Conservation (phyloP, 768 basidiomycete genomes). For the Termitomyces bulborhizus region DNA sequence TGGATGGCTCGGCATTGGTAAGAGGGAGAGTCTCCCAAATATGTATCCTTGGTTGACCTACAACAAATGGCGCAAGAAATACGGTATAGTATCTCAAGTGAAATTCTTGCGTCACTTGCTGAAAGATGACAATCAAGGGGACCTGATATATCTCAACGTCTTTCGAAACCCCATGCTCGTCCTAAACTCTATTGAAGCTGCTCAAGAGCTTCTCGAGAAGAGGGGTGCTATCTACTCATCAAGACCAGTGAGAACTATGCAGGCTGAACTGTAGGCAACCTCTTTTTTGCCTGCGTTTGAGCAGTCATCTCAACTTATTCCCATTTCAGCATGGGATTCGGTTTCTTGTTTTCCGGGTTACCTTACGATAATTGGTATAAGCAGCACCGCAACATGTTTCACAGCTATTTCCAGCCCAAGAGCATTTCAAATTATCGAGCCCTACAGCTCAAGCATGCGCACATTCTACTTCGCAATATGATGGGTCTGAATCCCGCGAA, state of each 20-base stretch:
- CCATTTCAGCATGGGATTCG: constrained; percentile 15
- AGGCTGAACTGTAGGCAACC: constrained; percentile 4
- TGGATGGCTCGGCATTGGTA: not conserved
- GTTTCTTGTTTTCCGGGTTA: constrained; percentile 14
- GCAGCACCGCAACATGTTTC: constrained; percentile 18
- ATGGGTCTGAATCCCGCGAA: constrained; percentile 14
- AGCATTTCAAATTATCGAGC: constrained; percentile 14
- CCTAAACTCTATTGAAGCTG: constrained; percentile 24
- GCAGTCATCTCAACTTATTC: not conserved
- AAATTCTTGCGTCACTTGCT: not conserved
- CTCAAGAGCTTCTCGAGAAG: constrained; percentile 38
- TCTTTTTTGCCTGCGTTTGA: not conserved
- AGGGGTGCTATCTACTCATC: constrained; percentile 38
- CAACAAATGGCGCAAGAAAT: constrained; percentile 3
- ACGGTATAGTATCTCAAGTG: not conserved
- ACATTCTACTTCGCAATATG: constrained; percentile 17
- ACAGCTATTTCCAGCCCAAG: constrained; percentile 17
- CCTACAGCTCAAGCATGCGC: constrained; percentile 16
- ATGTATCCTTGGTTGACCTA: constrained; percentile 7
- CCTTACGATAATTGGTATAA: constrained; percentile 19
- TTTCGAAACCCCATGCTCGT: constrained; percentile 17
- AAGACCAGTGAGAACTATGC: constrained; percentile 14
- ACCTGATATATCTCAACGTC: constrained; percentile 5
- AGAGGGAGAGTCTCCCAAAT: constrained; percentile 3
- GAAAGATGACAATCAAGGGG: not conserved